Conservation (phyloP, 164 flowering plant genomes). For the Warburgia ugandensis region DNA sequence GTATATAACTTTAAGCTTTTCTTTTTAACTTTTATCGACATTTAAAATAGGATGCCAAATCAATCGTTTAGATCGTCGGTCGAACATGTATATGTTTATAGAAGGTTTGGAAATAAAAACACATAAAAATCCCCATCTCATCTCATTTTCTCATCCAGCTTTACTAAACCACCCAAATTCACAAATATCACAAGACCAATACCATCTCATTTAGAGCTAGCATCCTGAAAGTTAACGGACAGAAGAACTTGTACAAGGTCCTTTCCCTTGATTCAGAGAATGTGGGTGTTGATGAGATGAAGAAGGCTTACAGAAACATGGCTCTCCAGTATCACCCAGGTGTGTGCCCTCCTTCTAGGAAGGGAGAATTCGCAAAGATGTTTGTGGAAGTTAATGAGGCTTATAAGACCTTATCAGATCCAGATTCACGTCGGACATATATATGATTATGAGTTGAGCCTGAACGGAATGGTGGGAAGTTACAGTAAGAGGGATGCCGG, state of each 20-base stretch:
- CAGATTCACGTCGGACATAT: slow-evolving; percentile 14
- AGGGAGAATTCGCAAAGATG: slow-evolving; percentile 21
- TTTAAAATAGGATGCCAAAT: too few relatives aligned
- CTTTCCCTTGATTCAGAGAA: slow-evolving; percentile 19
- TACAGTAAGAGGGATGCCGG: too few relatives aligned
- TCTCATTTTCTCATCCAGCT: too few relatives aligned
- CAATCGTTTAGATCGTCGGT: too few relatives aligned
- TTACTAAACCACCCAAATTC: too few relatives aligned
- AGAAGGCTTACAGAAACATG: slow-evolving; percentile 27
- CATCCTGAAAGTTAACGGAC: too few relatives aligned
- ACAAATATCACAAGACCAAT: too few relatives aligned
- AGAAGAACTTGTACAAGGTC: slow-evolving; percentile 9
- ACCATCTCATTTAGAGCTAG: too few relatives aligned
- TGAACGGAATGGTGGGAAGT: too few relatives aligned
- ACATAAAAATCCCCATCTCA: not conserved
- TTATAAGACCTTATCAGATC: slow-evolving; percentile 26
- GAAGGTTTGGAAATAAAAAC: not conserved
- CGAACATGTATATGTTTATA: not conserved
- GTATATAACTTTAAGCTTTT: too few relatives aligned
- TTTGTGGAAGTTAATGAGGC: slow-evolving; percentile 24
- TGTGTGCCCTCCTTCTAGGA: slow-evolving; percentile 18
- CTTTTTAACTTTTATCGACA: too few relatives aligned
- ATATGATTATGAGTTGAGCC: slow-evolving; percentile 22
- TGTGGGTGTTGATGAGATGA: slow-evolving; percentile 21
- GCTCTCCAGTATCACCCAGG: slow-evolving; percentile 33